Evolutionary conservation across 1,284 basidiomycete species (phyloP).

Genomic region (Ceratorhiza oryzae-sativae): DNA sequence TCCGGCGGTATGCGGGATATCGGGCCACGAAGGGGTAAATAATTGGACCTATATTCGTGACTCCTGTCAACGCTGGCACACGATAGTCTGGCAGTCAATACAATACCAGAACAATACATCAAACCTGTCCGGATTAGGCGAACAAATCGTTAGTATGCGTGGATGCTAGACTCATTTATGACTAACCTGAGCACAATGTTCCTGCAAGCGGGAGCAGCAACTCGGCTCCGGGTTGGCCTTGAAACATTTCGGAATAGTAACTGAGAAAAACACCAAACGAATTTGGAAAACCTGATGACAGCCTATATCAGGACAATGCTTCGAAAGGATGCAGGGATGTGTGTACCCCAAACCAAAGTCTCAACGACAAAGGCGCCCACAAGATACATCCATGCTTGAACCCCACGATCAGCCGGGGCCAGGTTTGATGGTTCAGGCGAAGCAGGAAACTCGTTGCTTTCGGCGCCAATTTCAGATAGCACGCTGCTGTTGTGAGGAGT

Average conservation of each 20-base stretch:
- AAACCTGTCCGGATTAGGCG: constrained; percentile 34
- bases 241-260: constrained; percentile 48
- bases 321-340: background rate
- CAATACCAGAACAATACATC: constrained; percentile 51
- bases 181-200: constrained; percentile 48
- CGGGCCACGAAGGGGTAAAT: constrained; percentile 47
- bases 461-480: background rate
- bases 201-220: constrained; percentile 52
- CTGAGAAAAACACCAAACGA: constrained; percentile 52
- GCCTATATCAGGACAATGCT: background rate
- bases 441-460: background rate
- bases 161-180: background rate
- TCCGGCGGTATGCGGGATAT: constrained; percentile 49
- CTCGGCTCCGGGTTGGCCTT: constrained; percentile 46
- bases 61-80: background rate
- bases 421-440: background rate
- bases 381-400: constrained; percentile 46
- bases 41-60: constrained; percentile 39
- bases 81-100: constrained; percentile 23
- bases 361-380: constrained; percentile 52
- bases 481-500: background rate
- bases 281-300: constrained; percentile 48
- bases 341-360: constrained; percentile 51
- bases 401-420: constrained; percentile 21
- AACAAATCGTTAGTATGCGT: background rate